Base-by-base conservation (phyloP, 2,329 filamentous ascomycete species). In the Cordyceps pruinosa region DNA sequence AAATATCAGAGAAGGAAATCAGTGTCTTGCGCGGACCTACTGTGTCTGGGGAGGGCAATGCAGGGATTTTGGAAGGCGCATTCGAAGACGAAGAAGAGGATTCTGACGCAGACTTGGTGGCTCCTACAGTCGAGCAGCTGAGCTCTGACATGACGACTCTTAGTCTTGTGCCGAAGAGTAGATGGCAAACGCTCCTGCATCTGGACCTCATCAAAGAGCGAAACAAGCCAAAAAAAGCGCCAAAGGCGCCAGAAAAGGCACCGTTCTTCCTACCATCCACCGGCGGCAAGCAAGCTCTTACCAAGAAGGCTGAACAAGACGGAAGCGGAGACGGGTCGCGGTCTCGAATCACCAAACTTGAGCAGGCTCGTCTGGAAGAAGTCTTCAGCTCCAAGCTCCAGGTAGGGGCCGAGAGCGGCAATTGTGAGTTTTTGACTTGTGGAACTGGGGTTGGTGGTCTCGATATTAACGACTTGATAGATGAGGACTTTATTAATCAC, bases 131-230 rank as follows among this genome's bases (percentile, higher is more conserved):
- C 21, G 90, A 96, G 58, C 90, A 96, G 71, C 81, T 99, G 34
- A 89, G 85, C 68, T 74, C 84, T 4, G 86, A 92, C 59, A 87
- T 99, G 73, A 87, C 92, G 68, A 97, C 92, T 0, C 78, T 99
- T 57, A 95, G 89, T 70, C 73, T 97, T 51, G 87, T 97, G 5
- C 95, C 94, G 12, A 91, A 89, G 70, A 90, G 88, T 61, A 84
- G 88, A 65, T 99, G 94, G 94, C 93, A 97, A 72, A 97, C 91
- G 1, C 78, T 99, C 15, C 78, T 99, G 28, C 90, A 99, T 70
- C 80, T 99, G 2, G 94, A 99, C 67, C 76, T 91, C 26, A 96
- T 99, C 69, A 89, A 92, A 74, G 84, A 91, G 72, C 88, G 94
- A 60, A 99, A 99, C 73, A 96, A 94, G 72, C 94, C 95, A 0